Evolutionary conservation across 352 stramenopile genomes (phyloP).

Genomic region (Phytophthora lateralis): DNA sequence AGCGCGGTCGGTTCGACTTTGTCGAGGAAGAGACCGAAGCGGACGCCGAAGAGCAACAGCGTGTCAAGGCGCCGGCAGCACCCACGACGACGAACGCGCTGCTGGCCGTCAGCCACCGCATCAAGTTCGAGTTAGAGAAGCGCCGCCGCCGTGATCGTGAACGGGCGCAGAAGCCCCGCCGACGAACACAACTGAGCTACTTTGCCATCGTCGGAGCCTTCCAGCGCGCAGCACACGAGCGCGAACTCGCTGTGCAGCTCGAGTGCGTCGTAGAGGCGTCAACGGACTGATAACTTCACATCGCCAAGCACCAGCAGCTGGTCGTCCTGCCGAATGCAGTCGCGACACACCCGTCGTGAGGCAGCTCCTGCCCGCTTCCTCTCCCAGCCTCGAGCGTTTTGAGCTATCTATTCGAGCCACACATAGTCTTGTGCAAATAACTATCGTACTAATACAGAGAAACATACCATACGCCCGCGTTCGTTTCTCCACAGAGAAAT

Average conservation of each 20-base stretch:
- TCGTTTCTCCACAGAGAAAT: constrained; percentile 13
- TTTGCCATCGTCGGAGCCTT: constrained; percentile 84
- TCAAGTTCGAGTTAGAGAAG: constrained; percentile 79
- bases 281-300: constrained; percentile 24
- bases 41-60: constrained; percentile 35
- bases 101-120: constrained; percentile 71
- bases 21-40: constrained; percentile 29
- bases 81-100: constrained; percentile 53
- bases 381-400: constrained; percentile 32
- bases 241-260: constrained; percentile 49
- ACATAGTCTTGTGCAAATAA: constrained; percentile 48
- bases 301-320: constrained; percentile 27
- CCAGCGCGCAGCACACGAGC: constrained; percentile 75
- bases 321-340: constrained; percentile 7
- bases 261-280: constrained; percentile 45
- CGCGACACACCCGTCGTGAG: background rate
- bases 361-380: background rate
- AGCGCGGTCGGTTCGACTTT: constrained; percentile 72
- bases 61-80: constrained; percentile 17
- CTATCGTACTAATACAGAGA: constrained; percentile 47
- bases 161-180: constrained; percentile 48
- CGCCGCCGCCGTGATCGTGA: constrained; percentile 55
- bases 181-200: constrained; percentile 77
- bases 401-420: constrained; percentile 49
- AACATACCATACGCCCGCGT: constrained; percentile 24